These are phyloP conservation scores for Pseudozyma pruni DNA, from an alignment of 1,284 basidiomycete species.

Conservation along the genomic window DNA sequence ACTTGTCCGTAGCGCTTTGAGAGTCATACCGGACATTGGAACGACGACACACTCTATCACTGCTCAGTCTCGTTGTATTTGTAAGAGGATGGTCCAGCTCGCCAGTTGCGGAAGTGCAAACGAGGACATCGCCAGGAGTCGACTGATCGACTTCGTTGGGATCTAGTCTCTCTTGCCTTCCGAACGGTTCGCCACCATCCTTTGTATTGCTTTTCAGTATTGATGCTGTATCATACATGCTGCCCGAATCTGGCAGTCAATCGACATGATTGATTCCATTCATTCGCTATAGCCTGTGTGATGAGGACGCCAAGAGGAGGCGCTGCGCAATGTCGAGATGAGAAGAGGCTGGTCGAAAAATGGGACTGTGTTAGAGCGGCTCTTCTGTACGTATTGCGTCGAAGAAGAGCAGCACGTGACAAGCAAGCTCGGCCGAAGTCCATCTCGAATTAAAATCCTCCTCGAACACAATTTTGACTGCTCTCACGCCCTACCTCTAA, in stretches of 20 bases:
- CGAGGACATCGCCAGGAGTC: constrained; percentile 40
- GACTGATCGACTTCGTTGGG: constrained; percentile 11
- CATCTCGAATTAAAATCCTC: no score
- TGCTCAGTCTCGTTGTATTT: no score
- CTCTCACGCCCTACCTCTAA: no score
- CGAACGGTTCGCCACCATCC: not conserved
- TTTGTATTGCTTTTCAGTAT: not conserved
- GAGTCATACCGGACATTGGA: no score
- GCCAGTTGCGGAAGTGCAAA: constrained; percentile 15
- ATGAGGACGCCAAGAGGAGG: not conserved
- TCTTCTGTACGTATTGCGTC: no score
- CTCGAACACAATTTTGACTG: not conserved
- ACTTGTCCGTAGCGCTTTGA: constrained; percentile 29
- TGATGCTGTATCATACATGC: constrained; percentile 17
- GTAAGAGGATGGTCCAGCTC: no score
- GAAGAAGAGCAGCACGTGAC: constrained; percentile 9
- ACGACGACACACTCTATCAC: no score
- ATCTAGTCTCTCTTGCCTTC: constrained; percentile 31
- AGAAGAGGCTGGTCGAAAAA: no score
- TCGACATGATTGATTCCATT: no score
- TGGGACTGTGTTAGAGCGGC: constrained; percentile 6
- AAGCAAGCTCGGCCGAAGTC: not conserved
- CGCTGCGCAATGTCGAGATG: not conserved
- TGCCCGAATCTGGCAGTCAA: no score
- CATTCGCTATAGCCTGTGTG: no score